These are phyloP conservation scores for Diphasiastrum complanatum DNA, from an alignment of 83 land plant species.

Conservation along the genomic window DNA sequence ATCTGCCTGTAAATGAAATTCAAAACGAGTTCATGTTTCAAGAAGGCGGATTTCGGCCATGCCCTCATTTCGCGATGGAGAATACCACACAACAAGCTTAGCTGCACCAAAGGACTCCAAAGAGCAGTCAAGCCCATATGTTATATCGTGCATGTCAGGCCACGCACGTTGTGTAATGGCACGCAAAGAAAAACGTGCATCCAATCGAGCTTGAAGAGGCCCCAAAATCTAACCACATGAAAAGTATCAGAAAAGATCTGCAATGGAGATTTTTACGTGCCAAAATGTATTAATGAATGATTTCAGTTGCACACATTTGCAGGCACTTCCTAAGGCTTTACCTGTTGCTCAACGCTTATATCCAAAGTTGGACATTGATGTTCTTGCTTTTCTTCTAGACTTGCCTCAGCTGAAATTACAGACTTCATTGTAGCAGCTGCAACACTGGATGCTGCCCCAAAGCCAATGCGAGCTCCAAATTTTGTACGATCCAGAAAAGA, in stretches of 20 bases:
- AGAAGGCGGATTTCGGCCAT: constrained; percentile 88
- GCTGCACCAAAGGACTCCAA: constrained; percentile 71
- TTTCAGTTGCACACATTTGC: not conserved
- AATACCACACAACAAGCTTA: constrained; percentile 77
- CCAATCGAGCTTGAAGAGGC: constrained; percentile 70
- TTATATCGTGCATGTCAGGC: constrained; percentile 44
- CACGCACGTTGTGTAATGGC: constrained; percentile 15
- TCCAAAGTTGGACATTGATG: constrained; percentile 21
- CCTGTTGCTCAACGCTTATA: constrained; percentile 34
- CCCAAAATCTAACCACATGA: constrained; percentile 87
- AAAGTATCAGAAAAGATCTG: constrained; percentile 10
- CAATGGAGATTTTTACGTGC: not conserved
- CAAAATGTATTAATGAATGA: not conserved
- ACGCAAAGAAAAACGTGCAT: constrained; percentile 43
- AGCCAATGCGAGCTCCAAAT: constrained; percentile 52
- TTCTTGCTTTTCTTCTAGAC: constrained; percentile 1
- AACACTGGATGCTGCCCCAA: constrained; percentile 53
- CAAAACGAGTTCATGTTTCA: no score
- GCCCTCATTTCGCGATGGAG: constrained; percentile 62
- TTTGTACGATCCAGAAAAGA: constrained; percentile 63
- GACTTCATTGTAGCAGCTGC: constrained; percentile 28
- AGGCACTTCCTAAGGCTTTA: not conserved
- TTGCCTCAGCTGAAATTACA: constrained; percentile 15
- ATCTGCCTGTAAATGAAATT: no score
- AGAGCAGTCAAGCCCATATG: constrained; percentile 74